Conservation (phyloP, 2,329 filamentous ascomycete species). For the Tolypocladium ophioglossoides region DNA sequence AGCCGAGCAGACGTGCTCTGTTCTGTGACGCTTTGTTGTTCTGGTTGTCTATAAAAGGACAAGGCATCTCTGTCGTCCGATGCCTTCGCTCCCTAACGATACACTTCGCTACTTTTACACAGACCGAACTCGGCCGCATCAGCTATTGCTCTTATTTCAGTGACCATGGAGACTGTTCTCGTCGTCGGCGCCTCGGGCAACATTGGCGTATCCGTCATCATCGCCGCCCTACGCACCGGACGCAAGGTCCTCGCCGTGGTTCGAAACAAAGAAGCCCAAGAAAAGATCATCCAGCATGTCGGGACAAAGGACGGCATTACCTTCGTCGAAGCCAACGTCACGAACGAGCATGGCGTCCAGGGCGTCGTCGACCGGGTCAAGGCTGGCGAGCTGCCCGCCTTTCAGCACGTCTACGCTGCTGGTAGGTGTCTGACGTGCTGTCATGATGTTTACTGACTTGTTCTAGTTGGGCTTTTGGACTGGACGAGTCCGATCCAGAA, state of each 20-base stretch:
- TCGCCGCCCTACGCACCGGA: not conserved
- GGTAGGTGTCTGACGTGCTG: not conserved
- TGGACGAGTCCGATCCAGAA: not conserved
- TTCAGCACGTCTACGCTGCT: not conserved
- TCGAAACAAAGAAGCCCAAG: not conserved
- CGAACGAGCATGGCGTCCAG: not conserved
- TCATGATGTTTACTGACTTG: not conserved
- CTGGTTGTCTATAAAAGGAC: not conserved
- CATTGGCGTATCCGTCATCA: not conserved
- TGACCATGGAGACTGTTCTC: not conserved
- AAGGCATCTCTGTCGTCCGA: not conserved
- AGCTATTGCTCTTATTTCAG: not conserved
- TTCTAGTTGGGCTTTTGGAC: not conserved
- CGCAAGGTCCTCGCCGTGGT: not conserved
- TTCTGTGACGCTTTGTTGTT: not conserved
- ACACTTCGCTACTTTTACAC: not conserved
- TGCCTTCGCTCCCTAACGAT: not conserved
- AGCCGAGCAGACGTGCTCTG: not conserved
- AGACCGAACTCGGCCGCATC: not conserved
- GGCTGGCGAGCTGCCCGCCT: not conserved
- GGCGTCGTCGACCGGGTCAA: not conserved
- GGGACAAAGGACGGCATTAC: not conserved
- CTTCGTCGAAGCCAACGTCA: not conserved
- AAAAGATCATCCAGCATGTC: not conserved
- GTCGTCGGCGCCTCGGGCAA: not conserved